Percentiles rank a stretch among this genome's conserved stretches.
Evolutionary conservation across 352 stramenopile genomes (phyloP).

Genomic region (Pythium rhizo-oryzae): DNA sequence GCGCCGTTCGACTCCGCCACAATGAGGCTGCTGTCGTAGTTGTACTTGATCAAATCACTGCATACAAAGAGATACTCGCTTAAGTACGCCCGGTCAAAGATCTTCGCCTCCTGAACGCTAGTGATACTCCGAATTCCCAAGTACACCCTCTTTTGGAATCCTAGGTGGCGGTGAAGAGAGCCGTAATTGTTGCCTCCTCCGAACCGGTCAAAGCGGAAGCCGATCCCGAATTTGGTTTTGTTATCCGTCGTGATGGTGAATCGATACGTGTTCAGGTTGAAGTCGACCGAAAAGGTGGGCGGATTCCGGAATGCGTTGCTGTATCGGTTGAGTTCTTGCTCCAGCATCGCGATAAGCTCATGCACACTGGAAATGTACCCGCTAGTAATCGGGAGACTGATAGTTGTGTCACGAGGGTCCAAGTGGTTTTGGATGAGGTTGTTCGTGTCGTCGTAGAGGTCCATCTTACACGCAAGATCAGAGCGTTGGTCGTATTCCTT

Average conservation of each 20-base stretch:
- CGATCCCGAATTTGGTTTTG: neutral
- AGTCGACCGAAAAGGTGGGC: neutral
- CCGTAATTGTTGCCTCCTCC: conserved; percentile 4
- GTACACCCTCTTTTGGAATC: conserved; percentile 1
- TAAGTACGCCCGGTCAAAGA: neutral
- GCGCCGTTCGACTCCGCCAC: neutral
- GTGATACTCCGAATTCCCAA: neutral
- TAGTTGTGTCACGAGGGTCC: conserved; percentile 1
- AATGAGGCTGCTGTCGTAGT: conserved; percentile 8
- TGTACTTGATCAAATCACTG: conserved; percentile 12
- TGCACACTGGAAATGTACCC: conserved; percentile 3
- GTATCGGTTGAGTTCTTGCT: conserved; percentile 2
- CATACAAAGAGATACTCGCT: conserved; percentile 6
- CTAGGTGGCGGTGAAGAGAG: neutral
- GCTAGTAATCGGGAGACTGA: neutral
- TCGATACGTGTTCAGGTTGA: neutral
- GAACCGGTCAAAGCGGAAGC: conserved; percentile 7
- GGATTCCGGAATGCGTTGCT: too few relatives aligned
- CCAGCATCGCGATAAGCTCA: neutral
- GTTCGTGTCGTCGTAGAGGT: neutral
- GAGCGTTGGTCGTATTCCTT: conserved; percentile 7
- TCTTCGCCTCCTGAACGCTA: conserved; percentile 2
- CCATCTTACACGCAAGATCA: conserved; percentile 7
- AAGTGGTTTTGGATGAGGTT: conserved; percentile 4
- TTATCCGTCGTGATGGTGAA: conserved; percentile 4